Conservation (phyloP, 768 basidiomycete species). For the Serendipita sp. region DNA sequence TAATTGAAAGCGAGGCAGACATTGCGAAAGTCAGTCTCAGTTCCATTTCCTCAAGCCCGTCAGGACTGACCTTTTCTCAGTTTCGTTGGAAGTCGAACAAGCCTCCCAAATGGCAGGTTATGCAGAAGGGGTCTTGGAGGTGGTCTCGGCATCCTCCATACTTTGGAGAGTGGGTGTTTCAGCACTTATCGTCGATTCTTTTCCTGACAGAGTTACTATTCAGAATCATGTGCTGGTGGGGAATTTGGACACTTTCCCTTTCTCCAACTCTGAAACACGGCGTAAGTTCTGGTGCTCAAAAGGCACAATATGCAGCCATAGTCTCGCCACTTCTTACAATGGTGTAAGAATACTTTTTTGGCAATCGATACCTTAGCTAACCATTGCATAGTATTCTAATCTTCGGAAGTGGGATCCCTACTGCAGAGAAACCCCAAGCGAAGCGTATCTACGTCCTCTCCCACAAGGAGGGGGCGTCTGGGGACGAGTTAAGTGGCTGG, state of each 20-base stretch:
- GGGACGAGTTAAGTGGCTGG: constrained; percentile 27
- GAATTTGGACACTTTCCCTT: constrained; percentile 42
- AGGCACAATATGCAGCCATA: constrained; percentile 44
- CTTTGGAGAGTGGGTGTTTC: constrained; percentile 42
- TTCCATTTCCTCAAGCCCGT: not conserved
- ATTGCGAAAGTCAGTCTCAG: constrained; percentile 33
- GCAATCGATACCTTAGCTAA: not conserved
- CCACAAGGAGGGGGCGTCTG: constrained; percentile 22
- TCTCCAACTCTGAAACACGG: constrained; percentile 37
- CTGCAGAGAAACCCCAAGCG: constrained; percentile 49
- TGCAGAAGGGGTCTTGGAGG: constrained; percentile 34
- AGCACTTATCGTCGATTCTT: constrained; percentile 8
- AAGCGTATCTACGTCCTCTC: constrained; percentile 40
- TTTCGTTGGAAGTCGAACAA: not conserved
- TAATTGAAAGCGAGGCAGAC: constrained; percentile 40
- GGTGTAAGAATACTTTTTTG: constrained; percentile 25
- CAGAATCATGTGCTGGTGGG: constrained; percentile 51
- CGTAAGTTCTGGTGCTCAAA: constrained; percentile 25
- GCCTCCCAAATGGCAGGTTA: constrained; percentile 3
- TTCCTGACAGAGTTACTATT: not conserved
- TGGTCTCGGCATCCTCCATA: constrained; percentile 54
- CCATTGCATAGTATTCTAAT: constrained; percentile 31
- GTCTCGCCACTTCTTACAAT: constrained; percentile 49
- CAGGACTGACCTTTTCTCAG: not conserved
- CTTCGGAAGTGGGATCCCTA: constrained; percentile 54